A percentile compares a stretch with the other conserved stretches of the same genome.
Conservation (phyloP, 2,329 filamentous ascomycete species). For the Colletotrichum higginsianum region DNA sequence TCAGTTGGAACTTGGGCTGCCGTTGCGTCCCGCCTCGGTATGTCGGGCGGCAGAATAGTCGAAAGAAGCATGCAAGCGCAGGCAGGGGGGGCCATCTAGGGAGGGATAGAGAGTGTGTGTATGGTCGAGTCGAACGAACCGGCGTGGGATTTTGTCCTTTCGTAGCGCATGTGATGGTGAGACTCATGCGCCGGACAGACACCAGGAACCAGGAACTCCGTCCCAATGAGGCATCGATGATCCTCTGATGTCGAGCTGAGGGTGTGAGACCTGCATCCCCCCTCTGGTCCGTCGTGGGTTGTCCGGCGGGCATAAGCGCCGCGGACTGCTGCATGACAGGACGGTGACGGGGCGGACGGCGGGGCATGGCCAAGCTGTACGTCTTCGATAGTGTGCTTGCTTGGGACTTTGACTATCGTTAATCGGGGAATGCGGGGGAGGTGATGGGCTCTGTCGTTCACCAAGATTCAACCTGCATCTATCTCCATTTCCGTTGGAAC, state of each 20-base stretch:
- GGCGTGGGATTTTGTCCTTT: slow-evolving; percentile 3
- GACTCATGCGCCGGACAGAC: not conserved
- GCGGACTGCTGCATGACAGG: slow-evolving; percentile 1
- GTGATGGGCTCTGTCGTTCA: no score
- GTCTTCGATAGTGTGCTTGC: slow-evolving; percentile 17
- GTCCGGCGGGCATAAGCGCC: slow-evolving; percentile 26
- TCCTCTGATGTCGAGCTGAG: slow-evolving; percentile 24
- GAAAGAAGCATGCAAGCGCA: slow-evolving; percentile 15
- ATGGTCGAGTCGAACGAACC: not conserved
- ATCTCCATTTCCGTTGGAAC: not conserved
- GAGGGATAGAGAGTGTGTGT: not conserved
- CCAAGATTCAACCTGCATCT: not conserved
- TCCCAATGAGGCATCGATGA: slow-evolving; percentile 26
- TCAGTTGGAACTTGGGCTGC: not conserved
- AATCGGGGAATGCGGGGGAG: slow-evolving; percentile 23
- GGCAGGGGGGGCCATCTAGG: not conserved
- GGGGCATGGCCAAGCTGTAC: slow-evolving; percentile 18
- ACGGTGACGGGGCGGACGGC: slow-evolving; percentile 5
- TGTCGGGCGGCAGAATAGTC: slow-evolving; percentile 23
- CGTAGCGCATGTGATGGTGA: slow-evolving; percentile 32
- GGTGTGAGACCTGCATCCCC: slow-evolving; percentile 17
- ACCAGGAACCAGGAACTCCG: slow-evolving; percentile 41
- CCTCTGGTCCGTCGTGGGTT: slow-evolving; percentile 2
- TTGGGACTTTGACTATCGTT: not conserved
- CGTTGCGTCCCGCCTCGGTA: slow-evolving; percentile 31